Conservation (phyloP, 2,329 filamentous ascomycete genomes). For the Colletotrichum melonis region DNA sequence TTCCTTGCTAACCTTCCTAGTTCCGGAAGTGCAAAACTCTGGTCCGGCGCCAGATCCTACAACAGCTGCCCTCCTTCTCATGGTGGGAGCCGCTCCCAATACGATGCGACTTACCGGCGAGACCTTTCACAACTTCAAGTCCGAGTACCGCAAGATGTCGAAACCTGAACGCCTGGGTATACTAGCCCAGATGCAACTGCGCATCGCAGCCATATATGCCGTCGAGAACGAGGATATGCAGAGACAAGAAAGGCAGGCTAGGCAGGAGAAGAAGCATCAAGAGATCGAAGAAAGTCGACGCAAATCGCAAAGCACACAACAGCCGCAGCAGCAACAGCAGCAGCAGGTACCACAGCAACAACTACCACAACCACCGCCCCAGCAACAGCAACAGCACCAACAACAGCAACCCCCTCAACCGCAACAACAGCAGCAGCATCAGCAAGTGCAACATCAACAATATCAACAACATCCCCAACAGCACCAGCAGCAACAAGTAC, state of each 20-base stretch:
- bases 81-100: slow-evolving; percentile 52
- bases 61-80: slow-evolving; percentile 50
- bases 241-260: slow-evolving; percentile 51
- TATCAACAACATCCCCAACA: slow-evolving; percentile 29
- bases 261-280: slow-evolving; percentile 50
- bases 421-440: slow-evolving; percentile 36
- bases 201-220: slow-evolving; percentile 57
- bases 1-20: slow-evolving; percentile 4
- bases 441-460: slow-evolving; percentile 39
- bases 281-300: slow-evolving; percentile 50
- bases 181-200: slow-evolving; percentile 53
- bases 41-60: slow-evolving; percentile 44
- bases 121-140: slow-evolving; percentile 56
- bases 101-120: slow-evolving; percentile 54
- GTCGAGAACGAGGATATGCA: slow-evolving; percentile 58
- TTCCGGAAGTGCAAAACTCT: slow-evolving; percentile 9
- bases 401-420: slow-evolving; percentile 34
- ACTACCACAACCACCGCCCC: slow-evolving; percentile 38
- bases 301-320: slow-evolving; percentile 41
- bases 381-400: slow-evolving; percentile 38
- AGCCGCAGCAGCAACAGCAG: slow-evolving; percentile 39
- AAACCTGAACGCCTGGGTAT: slow-evolving; percentile 52
- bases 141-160: slow-evolving; percentile 55
- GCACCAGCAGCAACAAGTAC: slow-evolving; percentile 21
- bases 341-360: slow-evolving; percentile 22